A percentile compares a stretch with the other conserved stretches of the same genome.
These are phyloP conservation scores for Plasmopara muralis DNA, from an alignment of 352 stramenopile genomes.

Conservation along the genomic window DNA sequence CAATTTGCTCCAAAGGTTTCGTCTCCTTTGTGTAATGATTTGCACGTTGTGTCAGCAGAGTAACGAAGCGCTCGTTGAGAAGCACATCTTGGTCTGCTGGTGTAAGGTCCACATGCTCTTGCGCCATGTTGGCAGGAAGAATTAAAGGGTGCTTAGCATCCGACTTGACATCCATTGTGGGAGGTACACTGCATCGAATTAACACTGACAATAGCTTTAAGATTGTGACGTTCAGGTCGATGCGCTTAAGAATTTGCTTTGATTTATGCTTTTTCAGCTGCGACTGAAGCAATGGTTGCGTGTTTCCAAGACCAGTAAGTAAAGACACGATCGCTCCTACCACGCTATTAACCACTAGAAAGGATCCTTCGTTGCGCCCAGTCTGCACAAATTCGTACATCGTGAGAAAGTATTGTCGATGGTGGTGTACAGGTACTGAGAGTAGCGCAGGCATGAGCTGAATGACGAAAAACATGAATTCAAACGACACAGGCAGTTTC, in stretches of 20 bases:
- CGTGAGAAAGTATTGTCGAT: constrained; percentile 69
- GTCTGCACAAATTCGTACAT: constrained; percentile 74
- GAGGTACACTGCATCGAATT: constrained; percentile 59
- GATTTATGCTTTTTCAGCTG: constrained; percentile 69
- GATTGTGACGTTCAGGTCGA: constrained; percentile 62
- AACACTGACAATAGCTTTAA: constrained; percentile 73
- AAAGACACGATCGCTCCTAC: constrained; percentile 68
- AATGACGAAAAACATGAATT: constrained; percentile 77
- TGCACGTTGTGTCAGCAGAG: constrained; percentile 64
- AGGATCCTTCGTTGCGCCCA: constrained; percentile 75
- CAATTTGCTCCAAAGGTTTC: constrained; percentile 69
- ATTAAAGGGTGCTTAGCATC: constrained; percentile 22
- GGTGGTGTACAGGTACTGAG: constrained; percentile 54
- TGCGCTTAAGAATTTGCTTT: constrained; percentile 67
- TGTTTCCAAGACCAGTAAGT: constrained; percentile 47
- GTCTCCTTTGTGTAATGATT: constrained; percentile 75
- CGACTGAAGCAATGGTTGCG: constrained; percentile 52
- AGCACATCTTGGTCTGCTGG: constrained; percentile 53
- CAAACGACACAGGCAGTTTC: constrained; percentile 60
- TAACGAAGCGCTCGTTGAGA: constrained; percentile 70
- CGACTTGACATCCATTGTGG: constrained; percentile 53
- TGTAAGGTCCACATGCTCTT: constrained; percentile 65
- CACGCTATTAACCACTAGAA: constrained; percentile 77
- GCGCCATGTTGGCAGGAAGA: constrained; percentile 57
- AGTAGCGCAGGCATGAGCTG: constrained; percentile 72